A percentile compares a stretch with the other conserved stretches of the same genome.
Conservation (phyloP, 768 basidiomycete genomes). For the Heimioporus sp. region DNA sequence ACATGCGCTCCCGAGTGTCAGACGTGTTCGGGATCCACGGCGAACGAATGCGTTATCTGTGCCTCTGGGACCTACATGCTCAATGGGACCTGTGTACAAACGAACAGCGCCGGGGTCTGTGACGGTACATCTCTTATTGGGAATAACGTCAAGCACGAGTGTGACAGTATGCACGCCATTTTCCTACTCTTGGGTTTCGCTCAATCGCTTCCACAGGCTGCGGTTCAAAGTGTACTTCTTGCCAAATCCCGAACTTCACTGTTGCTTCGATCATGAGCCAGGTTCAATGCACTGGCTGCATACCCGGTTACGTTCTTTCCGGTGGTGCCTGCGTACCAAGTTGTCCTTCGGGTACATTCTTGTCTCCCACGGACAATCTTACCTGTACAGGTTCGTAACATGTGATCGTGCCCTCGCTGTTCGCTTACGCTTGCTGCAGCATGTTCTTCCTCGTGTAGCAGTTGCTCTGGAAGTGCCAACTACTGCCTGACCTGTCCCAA, state of each 20-base stretch:
- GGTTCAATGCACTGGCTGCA: constrained; percentile 72
- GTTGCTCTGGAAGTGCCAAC: constrained; percentile 63
- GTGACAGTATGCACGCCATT: constrained; percentile 56
- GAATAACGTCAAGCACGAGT: constrained; percentile 80
- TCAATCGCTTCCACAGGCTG: constrained; percentile 50
- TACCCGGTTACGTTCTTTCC: constrained; percentile 73
- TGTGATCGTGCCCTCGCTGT: not conserved
- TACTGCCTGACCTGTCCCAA: constrained; percentile 75
- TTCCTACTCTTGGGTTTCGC: not conserved
- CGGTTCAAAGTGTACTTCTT: constrained; percentile 78
- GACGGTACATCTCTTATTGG: constrained; percentile 66
- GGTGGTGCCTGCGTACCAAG: constrained; percentile 64
- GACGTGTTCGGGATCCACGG: constrained; percentile 67
- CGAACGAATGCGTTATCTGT: constrained; percentile 72
- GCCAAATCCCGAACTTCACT: constrained; percentile 71
- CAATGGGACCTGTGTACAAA: constrained; percentile 68
- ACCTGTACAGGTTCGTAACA: constrained; percentile 66
- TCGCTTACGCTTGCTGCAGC: constrained; percentile 35
- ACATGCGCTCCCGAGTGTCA: constrained; percentile 64
- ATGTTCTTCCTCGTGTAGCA: constrained; percentile 71
- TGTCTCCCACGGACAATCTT: constrained; percentile 66
- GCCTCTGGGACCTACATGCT: constrained; percentile 57
- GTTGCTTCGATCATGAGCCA: constrained; percentile 62
- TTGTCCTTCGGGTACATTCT: constrained; percentile 74
- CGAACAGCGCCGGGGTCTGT: constrained; percentile 71